Percentiles rank a stretch among this genome's conserved stretches.
phyloP scores from a whole-genome alignment of 2,329 filamentous ascomycete genomes.

The Niveomyces coronatus region DNA sequence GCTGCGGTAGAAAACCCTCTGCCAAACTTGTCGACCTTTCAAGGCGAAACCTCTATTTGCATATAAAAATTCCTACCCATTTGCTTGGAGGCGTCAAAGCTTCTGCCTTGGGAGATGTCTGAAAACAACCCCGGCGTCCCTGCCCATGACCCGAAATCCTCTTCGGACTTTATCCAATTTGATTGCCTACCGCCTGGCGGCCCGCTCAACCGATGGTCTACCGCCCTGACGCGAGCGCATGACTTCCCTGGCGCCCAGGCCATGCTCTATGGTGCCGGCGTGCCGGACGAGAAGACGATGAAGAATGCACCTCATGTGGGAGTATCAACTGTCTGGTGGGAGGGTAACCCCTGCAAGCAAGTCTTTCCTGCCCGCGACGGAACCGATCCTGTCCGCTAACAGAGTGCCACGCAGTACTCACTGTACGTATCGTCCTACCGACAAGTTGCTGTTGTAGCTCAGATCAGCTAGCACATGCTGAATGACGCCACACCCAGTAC shows the following conservation, averaged over 20 bases:
- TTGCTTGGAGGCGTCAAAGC: too few relatives aligned
- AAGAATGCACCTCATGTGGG: conserved; percentile 86
- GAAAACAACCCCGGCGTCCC: background rate
- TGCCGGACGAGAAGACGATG: conserved; percentile 75
- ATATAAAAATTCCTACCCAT: too few relatives aligned
- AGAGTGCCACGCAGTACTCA: conserved; percentile 25
- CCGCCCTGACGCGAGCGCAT: conserved; percentile 71
- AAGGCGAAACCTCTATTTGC: too few relatives aligned
- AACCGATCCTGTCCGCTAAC: background rate
- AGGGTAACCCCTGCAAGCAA: conserved; percentile 92
- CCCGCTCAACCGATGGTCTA: conserved; percentile 74
- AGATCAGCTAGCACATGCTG: background rate
- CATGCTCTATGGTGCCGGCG: conserved; percentile 90
- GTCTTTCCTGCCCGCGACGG: conserved; percentile 21
- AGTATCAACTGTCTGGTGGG: conserved; percentile 91
- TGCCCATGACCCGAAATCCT: conserved; percentile 31
- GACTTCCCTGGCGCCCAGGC: conserved; percentile 91
- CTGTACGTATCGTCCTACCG: too few relatives aligned
- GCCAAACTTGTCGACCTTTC: too few relatives aligned
- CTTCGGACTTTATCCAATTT: conserved; percentile 44
- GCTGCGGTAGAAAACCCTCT: too few relatives aligned
- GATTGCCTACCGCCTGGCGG: conserved; percentile 40
- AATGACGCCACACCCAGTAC: conserved; percentile 49
- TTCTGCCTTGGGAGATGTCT: too few relatives aligned
- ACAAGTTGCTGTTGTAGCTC: too few relatives aligned